These are phyloP conservation scores for Hippophae gyantsensis DNA, from an alignment of 306 rosid genomes.

Conservation along the genomic window DNA sequence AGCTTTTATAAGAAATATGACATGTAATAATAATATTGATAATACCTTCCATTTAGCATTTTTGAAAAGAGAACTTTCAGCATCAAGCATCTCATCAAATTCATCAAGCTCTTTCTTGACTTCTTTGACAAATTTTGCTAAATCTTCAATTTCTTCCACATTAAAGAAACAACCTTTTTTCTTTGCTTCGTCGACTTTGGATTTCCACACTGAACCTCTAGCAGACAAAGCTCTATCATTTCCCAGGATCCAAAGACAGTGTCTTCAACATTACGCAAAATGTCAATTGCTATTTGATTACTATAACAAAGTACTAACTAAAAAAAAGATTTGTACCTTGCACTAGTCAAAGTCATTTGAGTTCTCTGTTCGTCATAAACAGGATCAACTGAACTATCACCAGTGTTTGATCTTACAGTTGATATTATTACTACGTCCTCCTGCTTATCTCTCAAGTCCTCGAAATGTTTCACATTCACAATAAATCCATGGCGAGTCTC, in stretches of 20 bases:
- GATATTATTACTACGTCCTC: conserved; percentile 10
- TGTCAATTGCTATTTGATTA: background rate
- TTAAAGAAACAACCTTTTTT: background rate
- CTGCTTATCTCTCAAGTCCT: conserved; percentile 1
- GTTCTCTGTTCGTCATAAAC: background rate
- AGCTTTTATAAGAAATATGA: background rate
- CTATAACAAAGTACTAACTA: background rate
- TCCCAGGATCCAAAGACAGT: conserved; percentile 15
- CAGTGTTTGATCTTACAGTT: conserved; percentile 2
- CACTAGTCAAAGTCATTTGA: conserved; percentile 4
- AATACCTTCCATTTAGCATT: conserved; percentile 13
- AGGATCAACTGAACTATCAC: background rate
- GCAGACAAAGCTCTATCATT: background rate
- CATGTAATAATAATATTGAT: background rate
- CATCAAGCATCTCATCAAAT: conserved; percentile 9
- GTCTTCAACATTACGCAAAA: background rate
- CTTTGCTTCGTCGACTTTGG: background rate
- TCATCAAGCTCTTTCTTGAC: conserved; percentile 12
- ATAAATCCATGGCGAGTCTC: background rate
- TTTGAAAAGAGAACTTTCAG: conserved; percentile 6
- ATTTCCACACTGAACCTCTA: conserved; percentile 1
- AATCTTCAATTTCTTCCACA: background rate
- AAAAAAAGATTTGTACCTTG: conserved; percentile 1
- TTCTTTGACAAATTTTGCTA: background rate
- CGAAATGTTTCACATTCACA: conserved; percentile 1